These are phyloP conservation scores for Globisporangium cederbergense DNA, from an alignment of 352 stramenopile genomes.

Conservation along the genomic window DNA sequence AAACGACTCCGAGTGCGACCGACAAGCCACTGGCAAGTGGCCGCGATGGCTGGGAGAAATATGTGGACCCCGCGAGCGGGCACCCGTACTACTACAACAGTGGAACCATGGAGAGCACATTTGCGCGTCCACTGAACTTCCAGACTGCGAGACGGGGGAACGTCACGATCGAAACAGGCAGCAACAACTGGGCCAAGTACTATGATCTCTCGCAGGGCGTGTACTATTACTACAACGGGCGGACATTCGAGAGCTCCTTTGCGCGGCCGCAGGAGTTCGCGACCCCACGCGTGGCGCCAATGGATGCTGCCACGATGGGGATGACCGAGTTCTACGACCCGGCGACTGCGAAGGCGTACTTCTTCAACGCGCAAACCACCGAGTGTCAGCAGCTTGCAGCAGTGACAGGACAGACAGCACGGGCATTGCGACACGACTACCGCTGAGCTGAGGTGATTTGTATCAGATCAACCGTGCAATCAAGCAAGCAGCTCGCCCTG, in stretches of 20 bases:
- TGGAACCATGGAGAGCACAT: conserved; percentile 68
- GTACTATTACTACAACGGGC: conserved; percentile 72
- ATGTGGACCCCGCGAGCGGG: conserved; percentile 41
- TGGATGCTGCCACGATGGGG: conserved; percentile 8
- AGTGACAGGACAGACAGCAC: neutral
- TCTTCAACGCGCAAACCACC: conserved; percentile 44
- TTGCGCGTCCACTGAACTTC: conserved; percentile 22
- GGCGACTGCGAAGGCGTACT: conserved; percentile 37
- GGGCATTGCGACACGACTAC: conserved; percentile 7
- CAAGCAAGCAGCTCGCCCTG: neutral
- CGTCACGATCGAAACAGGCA: conserved; percentile 7
- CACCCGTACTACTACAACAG: conserved; percentile 83
- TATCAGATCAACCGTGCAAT: neutral
- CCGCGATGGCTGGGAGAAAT: conserved; percentile 40
- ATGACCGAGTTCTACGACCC: conserved; percentile 39
- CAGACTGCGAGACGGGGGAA: conserved; percentile 18
- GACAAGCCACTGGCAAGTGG: conserved; percentile 15
- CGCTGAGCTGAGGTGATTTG: conserved; percentile 6
- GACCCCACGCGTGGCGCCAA: conserved; percentile 34
- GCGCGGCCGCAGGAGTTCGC: conserved; percentile 37
- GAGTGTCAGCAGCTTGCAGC: conserved; percentile 38
- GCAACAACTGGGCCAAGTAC: conserved; percentile 45
- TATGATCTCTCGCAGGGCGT: conserved; percentile 43
- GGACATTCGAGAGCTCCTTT: conserved; percentile 40
- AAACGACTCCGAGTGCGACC: neutral